Conservation (phyloP, 768 basidiomycete species). For the Ramaria rubella region DNA sequence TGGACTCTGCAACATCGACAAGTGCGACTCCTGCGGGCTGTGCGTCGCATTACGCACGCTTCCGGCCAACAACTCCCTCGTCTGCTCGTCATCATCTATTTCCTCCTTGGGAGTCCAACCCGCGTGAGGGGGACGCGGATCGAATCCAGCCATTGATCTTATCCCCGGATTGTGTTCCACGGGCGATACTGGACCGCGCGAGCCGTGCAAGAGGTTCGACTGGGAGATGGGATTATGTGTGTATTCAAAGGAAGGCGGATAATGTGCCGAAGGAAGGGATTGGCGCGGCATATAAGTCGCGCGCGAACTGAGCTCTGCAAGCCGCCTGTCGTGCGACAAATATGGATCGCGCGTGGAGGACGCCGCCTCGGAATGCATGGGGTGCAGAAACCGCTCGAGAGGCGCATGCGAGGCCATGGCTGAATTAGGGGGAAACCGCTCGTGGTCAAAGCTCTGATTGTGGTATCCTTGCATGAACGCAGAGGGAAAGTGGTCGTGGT, state of each 20-base stretch:
- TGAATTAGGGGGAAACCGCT: neutral
- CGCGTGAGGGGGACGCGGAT: slow-evolving; percentile 5
- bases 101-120: slow-evolving; percentile 11
- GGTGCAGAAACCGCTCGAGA: neutral
- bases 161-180: neutral
- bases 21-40: neutral
- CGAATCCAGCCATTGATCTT: too few species aligned
- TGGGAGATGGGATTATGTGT: neutral
- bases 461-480: slow-evolving; percentile 7
- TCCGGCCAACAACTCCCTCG: neutral
- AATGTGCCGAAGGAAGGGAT: neutral
- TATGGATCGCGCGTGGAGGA: neutral
- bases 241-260: neutral
- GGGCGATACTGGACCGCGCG: neutral
- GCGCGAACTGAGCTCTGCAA: neutral
- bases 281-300: neutral
- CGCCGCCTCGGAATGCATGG: neutral
- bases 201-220: neutral
- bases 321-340: neutral
- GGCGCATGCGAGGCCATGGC: neutral
- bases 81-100: slow-evolving; percentile 6
- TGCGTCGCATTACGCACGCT: neutral
- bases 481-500: slow-evolving; percentile 40
- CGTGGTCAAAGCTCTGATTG: neutral
- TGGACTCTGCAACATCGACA: neutral